Evolutionary conservation across 768 basidiomycete genomes (phyloP).

Genomic region (Strobilomyces dryophilus): DNA sequence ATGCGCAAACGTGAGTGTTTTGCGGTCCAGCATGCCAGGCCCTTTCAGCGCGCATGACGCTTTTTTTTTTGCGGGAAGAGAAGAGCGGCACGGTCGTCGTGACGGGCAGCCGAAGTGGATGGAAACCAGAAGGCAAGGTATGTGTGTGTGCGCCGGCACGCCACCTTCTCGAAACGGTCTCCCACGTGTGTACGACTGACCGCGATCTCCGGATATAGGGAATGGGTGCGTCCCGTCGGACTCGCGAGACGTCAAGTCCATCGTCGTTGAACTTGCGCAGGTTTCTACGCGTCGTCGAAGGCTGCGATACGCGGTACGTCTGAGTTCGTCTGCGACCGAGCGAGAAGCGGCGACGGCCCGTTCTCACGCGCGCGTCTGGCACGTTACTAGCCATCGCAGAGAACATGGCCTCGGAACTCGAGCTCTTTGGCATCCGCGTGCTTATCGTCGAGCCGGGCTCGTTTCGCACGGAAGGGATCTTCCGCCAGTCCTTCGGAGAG

Average conservation of each 20-base stretch:
- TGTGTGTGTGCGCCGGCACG: not conserved
- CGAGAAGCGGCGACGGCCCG: not conserved
- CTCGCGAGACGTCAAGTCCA: not conserved
- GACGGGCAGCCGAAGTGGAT: constrained; percentile 53
- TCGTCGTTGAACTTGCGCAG: constrained; percentile 19
- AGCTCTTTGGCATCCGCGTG: constrained; percentile 51
- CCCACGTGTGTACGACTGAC: too few species aligned
- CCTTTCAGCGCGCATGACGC: not conserved
- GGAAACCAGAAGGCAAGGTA: constrained; percentile 42
- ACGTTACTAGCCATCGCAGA: constrained; percentile 60
- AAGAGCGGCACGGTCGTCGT: constrained; percentile 43
- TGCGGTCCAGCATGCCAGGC: not conserved
- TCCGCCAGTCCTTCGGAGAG: constrained; percentile 15
- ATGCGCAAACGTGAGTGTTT: constrained; percentile 34
- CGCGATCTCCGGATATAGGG: constrained; percentile 11
- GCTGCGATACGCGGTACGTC: constrained; percentile 52
- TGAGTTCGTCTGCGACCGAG: not conserved
- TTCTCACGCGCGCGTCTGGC: too few species aligned
- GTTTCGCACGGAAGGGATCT: constrained; percentile 59
- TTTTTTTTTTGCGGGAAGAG: constrained; percentile 17
- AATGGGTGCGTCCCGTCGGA: constrained; percentile 17
- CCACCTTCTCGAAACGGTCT: too few species aligned
- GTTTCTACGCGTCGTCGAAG: constrained; percentile 52
- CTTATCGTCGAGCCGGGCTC: constrained; percentile 55
- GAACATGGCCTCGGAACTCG: constrained; percentile 51